Evolutionary conservation across 140 eudicot genomes (phyloP).

Genomic region (Stevia rebaudiana): DNA sequence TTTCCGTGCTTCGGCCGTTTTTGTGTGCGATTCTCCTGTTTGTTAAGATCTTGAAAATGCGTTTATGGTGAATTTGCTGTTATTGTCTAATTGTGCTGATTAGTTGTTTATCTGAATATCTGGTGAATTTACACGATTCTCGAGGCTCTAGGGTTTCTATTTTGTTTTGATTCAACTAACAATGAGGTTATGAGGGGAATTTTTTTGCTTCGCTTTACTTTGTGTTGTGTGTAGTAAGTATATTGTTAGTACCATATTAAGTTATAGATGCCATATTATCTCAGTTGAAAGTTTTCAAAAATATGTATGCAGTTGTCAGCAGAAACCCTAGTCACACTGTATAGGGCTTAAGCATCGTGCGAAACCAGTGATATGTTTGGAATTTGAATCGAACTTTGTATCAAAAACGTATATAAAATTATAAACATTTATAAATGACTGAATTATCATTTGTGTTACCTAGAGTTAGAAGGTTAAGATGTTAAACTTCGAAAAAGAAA

Average conservation of each 20-base stretch:
- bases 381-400: background rate
- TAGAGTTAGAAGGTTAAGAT: background rate
- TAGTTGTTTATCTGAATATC: background rate
- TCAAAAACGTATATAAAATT: background rate
- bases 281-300: background rate
- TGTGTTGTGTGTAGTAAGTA: background rate
- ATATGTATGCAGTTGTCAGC: background rate
- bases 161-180: background rate
- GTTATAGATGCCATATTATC: background rate
- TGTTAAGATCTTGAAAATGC: background rate
- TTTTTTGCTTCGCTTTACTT: background rate
- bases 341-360: background rate
- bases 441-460: background rate
- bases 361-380: background rate
- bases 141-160: constrained; percentile 10
- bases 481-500: background rate
- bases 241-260: background rate
- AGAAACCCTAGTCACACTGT: background rate
- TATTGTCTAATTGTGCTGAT: background rate
- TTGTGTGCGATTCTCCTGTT: background rate
- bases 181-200: background rate
- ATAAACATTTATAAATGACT: too few species aligned
- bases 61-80: background rate
- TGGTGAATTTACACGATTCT: background rate
- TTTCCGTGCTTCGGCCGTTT: background rate